Base-by-base conservation (phyloP, 345 rosid species). In the Brassica cretica region DNA sequence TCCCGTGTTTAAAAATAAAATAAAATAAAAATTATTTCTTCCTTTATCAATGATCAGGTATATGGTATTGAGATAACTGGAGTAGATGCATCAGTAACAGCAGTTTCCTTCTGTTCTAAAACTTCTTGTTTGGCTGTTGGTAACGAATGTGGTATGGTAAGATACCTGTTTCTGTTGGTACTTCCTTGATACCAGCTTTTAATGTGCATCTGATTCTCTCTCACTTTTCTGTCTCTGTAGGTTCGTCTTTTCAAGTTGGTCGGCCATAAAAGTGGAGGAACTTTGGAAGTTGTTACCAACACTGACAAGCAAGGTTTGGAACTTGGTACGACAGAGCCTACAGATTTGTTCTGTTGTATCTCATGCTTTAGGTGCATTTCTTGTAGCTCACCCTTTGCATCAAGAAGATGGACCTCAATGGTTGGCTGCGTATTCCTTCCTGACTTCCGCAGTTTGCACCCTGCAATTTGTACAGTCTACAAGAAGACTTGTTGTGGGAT, bases 401-500 rank as follows among this genome's bases (percentile, higher is more conserved):
- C 81, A 84, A 80, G 88, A 74, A 71, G 89, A 86, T 80, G 92
- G 88, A 67, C 93, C 92, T 82, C 85, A 78, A 55, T 92, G 94
- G 79, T 66, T 63, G 73, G 92, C 97, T 71, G 85, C 85, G 33
- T 92, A 88, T 85, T 83, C 91, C 66, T 78, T 87, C 71, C 80
- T 88, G 51, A 80, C 32, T 74, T 92, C 98, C 76, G 87, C 92
- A 14, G 78, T 92, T 41, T 74, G 83, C 74, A 68, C 84, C 33
- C 75, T 92, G 65, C 82, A 76, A 66, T 88, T 90, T 76, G 78
- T 88, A 53, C 84, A 86, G 63, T 82, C 56, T 79, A 88, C 89
- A 73, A 74, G 69, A 73, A 87, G 80, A 84, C 93, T 93, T 73
- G 92, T 87, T 44, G 94, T 91, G 29, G 97, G 94, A 70, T 91